Base-by-base conservation (phyloP, 2,329 filamentous ascomycete genomes). In the Trichoderma sp. region DNA sequence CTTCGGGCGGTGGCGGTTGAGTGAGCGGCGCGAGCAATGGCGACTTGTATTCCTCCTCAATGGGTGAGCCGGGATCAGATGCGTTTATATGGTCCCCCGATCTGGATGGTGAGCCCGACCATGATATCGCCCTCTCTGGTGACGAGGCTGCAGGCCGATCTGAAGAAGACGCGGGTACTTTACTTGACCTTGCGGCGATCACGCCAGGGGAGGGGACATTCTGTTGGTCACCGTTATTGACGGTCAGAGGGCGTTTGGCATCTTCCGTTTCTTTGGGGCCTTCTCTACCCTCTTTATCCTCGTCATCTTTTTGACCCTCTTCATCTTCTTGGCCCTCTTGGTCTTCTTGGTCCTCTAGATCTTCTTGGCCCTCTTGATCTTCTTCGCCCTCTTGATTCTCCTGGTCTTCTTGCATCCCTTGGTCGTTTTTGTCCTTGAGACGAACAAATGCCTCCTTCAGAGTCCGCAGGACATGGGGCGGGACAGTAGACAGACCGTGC, bases 401-500 rank as follows among this genome's bases (percentile, higher is more conserved):
- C 7, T n/a, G 40, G 40, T 6, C 40, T 43, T 19, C 40, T 43
- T 43, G 16, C 16, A 6, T 16, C 5, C 5, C 37, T 40, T 40
- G 37, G 14, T 55, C 55, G 27, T n/a, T 60, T 66, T 56, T 68
- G 55, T 53, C 27, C 56, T 52, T 52, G 31, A 37, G 66, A 19
- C 65, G 65, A n/a, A 60, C 47, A 60, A 77, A 74, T 1, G 74
- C 71, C 59, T 74, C 71, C 59, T 73, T 77, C 7, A 79, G 66
- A 2, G 74, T 74, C 47, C 81, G 71, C 21, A 83, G 65, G 11
- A 83, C 77, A 49, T 78, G 73, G 3, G 70, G 68, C 0, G 83
- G 83, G 13, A 83, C 72, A 57, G 81, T 79, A 53, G 72, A 71
- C 3, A 73, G 37, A 2, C 74, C 76, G 11, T 76, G 73, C 21